These are phyloP conservation scores for Candida sithepensis DNA, from an alignment of 805 yeast genomes.

Conservation along the genomic window DNA sequence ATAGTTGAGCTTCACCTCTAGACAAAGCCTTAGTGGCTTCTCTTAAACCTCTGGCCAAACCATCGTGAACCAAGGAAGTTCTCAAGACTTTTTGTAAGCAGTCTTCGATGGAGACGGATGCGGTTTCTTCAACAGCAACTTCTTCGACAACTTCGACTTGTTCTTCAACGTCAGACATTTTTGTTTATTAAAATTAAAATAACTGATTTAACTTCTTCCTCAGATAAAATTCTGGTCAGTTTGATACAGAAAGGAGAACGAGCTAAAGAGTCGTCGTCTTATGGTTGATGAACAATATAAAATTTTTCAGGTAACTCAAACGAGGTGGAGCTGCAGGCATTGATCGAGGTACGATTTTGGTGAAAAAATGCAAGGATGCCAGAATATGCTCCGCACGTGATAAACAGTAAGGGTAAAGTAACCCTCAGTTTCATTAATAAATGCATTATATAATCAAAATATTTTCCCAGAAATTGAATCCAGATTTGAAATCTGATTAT, in stretches of 20 bases:
- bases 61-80: slow-evolving; percentile 97
- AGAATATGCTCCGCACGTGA: slow-evolving; percentile 13
- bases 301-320: slow-evolving; percentile 3
- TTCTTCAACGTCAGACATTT: slow-evolving; percentile 92
- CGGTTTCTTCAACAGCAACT: slow-evolving; percentile 77
- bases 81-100: slow-evolving; percentile 97
- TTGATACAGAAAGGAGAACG: slow-evolving; percentile 4
- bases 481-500: no score
- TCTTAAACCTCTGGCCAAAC: slow-evolving; percentile 99
- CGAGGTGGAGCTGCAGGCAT: no score
- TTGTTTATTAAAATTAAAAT: slow-evolving; percentile 4
- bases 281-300: not conserved
- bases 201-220: slow-evolving; percentile 35
- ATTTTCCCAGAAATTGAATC: no score
- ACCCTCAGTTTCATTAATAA: no score
- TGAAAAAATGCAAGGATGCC: not conserved
- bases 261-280: not conserved
- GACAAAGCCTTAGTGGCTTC: slow-evolving; percentile 99
- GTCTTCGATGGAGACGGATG: slow-evolving; percentile 94
- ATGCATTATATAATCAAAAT: no score
- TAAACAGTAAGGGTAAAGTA: slow-evolving; percentile 3
- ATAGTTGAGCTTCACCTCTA: slow-evolving; percentile 95
- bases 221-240: slow-evolving; percentile 38
- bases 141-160: slow-evolving; percentile 87
- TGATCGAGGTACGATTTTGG: not conserved